These are phyloP conservation scores for Xylaria scruposa DNA, from an alignment of 495 filamentous ascomycete genomes.

Conservation along the genomic window DNA sequence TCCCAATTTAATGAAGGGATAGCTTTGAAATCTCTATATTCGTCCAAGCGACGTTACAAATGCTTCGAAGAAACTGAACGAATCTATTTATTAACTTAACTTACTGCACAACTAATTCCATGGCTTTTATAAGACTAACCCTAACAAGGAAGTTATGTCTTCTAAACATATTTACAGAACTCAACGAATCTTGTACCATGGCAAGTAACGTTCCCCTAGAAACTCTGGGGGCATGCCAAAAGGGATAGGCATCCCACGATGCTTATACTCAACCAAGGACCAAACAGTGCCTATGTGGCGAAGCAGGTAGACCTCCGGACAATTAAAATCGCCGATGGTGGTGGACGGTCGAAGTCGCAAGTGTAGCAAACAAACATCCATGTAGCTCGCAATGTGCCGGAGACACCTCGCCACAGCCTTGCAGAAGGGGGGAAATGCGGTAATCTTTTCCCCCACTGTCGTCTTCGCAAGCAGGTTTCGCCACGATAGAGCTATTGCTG, in stretches of 20 bases:
- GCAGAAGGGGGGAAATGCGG: background rate
- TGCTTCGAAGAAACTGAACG: too few species aligned
- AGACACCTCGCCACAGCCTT: conserved; percentile 21
- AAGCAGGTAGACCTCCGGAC: background rate
- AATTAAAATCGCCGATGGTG: background rate
- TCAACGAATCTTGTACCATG: background rate
- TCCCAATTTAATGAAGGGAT: background rate
- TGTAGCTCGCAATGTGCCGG: background rate
- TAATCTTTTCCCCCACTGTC: background rate
- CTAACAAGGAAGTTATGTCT: background rate
- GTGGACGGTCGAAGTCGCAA: background rate
- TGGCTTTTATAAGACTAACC: background rate
- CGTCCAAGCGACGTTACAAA: too few species aligned
- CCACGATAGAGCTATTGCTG: background rate
- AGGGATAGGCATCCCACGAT: background rate
- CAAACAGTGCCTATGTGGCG: background rate
- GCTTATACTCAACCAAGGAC: background rate
- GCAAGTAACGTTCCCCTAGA: background rate
- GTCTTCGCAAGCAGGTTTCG: background rate
- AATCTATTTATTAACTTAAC: background rate
- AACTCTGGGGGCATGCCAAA: background rate
- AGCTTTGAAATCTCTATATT: background rate
- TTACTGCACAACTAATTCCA: background rate
- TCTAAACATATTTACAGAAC: background rate
- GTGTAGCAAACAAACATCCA: background rate